phyloP scores from a whole-genome alignment of 202 grass and related monocot species.

The Carex sylvatica region DNA sequence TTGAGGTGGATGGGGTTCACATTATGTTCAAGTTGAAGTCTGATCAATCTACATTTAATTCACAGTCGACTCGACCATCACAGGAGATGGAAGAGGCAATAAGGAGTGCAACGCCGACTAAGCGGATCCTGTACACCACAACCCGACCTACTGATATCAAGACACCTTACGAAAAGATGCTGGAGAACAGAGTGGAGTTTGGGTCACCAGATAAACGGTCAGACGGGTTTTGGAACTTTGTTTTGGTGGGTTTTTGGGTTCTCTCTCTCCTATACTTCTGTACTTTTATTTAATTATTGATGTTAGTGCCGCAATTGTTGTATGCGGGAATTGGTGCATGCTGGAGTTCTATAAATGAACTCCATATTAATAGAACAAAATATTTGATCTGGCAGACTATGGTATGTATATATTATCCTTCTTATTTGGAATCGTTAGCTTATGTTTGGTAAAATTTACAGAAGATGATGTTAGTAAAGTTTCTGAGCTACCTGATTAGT shows the following conservation, averaged over 20 bases:
- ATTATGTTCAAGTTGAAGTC: constrained; percentile 72
- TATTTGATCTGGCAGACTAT: background rate
- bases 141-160: constrained; percentile 88
- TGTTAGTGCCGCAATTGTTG: constrained; percentile 5
- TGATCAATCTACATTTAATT: background rate
- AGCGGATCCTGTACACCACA: constrained; percentile 72
- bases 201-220: constrained; percentile 87
- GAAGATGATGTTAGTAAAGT: background rate
- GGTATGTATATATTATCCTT: constrained; percentile 17
- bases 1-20: constrained; percentile 96
- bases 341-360: constrained; percentile 13
- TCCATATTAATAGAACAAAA: constrained; percentile 1
- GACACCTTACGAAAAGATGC: constrained; percentile 97
- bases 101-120: constrained; percentile 44
- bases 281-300: constrained; percentile 24
- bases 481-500: background rate
- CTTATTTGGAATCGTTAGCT: constrained; percentile 8
- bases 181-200: constrained; percentile 92
- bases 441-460: background rate
- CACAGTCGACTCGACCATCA: constrained; percentile 33
- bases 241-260: constrained; percentile 62
- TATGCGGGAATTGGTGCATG: constrained; percentile 14
- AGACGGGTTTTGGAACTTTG: constrained; percentile 82
- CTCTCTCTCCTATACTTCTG: constrained; percentile 31
- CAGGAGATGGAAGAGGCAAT: constrained; percentile 43